phyloP scores from a whole-genome alignment of 2,329 filamentous ascomycete genomes.

The Fusarium miscanthi region DNA sequence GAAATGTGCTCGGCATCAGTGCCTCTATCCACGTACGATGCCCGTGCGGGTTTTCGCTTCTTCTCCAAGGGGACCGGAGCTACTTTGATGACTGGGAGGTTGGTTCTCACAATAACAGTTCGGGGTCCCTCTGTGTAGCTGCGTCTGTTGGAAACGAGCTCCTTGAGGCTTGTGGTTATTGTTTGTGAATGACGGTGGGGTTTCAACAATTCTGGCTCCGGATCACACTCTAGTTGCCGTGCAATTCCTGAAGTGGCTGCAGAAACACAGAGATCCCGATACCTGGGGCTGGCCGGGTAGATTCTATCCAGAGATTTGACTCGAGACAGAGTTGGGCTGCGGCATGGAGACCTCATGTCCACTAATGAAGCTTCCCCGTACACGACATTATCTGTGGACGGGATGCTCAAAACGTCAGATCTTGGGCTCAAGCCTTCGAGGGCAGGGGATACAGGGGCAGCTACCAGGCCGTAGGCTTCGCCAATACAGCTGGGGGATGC shows the following conservation, averaged over 20 bases:
- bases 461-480: conserved; percentile 46
- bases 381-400: conserved; percentile 52
- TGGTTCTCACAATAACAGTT: conserved; percentile 48
- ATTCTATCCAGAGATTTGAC: conserved; percentile 54
- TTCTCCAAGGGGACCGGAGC: conserved; percentile 46
- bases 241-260: conserved; percentile 35
- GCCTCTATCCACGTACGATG: conserved; percentile 54
- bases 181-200: conserved; percentile 46
- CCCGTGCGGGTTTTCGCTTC: conserved; percentile 42
- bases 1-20: conserved; percentile 50
- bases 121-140: conserved; percentile 46
- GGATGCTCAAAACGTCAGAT: conserved; percentile 50
- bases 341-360: conserved; percentile 48
- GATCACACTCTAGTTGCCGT: conserved; percentile 23
- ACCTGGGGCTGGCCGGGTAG: conserved; percentile 46
- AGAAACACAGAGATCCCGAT: conserved; percentile 48
- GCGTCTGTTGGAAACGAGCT: conserved; percentile 36
- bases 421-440: conserved; percentile 46
- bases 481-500: conserved; percentile 50
- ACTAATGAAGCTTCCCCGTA: conserved; percentile 56
- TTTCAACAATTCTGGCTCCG: conserved; percentile 14
- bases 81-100: conserved; percentile 45
- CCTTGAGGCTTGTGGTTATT: conserved; percentile 37
- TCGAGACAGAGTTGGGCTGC: conserved; percentile 44
- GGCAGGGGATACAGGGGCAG: conserved; percentile 31